Conservation (phyloP, 2,329 filamentous ascomycete species). For the Bimuria novae-zelandiae region DNA sequence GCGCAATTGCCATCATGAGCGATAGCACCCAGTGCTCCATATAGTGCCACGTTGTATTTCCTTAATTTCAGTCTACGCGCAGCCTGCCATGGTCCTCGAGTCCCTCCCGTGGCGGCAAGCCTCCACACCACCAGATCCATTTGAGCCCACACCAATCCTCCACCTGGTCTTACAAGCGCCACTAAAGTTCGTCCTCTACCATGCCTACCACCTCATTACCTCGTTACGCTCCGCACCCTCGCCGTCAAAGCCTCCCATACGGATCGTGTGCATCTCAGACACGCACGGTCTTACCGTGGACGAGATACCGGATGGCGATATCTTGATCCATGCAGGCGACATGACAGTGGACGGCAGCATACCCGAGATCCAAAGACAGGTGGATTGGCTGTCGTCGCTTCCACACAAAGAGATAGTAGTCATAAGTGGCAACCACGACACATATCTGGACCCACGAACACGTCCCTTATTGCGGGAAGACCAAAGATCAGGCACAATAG, state of each 20-base stretch:
- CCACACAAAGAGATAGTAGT: constrained; percentile 81
- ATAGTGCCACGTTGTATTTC: not conserved
- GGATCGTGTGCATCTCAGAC: constrained; percentile 86
- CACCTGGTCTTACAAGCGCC: constrained; percentile 71
- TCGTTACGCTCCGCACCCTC: constrained; percentile 68
- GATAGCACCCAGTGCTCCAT: not conserved
- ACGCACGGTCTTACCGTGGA: constrained; percentile 71
- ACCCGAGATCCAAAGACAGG: constrained; percentile 75
- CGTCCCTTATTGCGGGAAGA: constrained; percentile 55
- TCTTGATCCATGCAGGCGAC: constrained; percentile 90
- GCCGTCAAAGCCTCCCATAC: constrained; percentile 65
- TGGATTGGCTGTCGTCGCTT: constrained; percentile 78
- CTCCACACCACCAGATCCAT: constrained; percentile 38
- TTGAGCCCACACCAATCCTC: constrained; percentile 56
- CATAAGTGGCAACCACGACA: constrained; percentile 88
- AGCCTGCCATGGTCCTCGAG: constrained; percentile 41
- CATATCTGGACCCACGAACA: constrained; percentile 74
- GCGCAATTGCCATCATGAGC: not conserved
- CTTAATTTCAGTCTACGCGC: constrained; percentile 13
- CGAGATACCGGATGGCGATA: constrained; percentile 74
- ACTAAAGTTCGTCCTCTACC: constrained; percentile 64
- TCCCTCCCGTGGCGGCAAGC: constrained; percentile 31
- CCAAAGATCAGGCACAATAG: constrained; percentile 61
- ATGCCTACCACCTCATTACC: constrained; percentile 68
- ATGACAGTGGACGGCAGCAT: constrained; percentile 74